phyloP scores from a whole-genome alignment of 345 rosid genomes.

The Trapa incisa region DNA sequence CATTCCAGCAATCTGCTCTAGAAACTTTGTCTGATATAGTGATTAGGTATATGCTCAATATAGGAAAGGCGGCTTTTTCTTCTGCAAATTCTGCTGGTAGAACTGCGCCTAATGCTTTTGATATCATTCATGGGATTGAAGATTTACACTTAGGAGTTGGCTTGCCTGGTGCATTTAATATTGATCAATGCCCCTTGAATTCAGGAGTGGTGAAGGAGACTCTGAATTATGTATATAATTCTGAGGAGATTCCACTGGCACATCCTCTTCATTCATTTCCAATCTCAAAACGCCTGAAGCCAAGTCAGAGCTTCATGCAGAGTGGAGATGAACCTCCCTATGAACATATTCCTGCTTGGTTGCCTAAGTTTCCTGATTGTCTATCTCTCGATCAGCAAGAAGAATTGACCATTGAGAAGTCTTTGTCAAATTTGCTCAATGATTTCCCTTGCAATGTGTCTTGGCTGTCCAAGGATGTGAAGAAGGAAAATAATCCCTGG shows the following conservation, averaged over 20 bases:
- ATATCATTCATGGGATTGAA: slow-evolving; percentile 61
- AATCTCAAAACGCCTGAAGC: slow-evolving; percentile 32
- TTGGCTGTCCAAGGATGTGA: slow-evolving; percentile 19
- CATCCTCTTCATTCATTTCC: slow-evolving; percentile 55
- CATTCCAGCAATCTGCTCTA: slow-evolving; percentile 71
- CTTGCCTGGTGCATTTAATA: slow-evolving; percentile 44
- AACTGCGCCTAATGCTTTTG: slow-evolving; percentile 44
- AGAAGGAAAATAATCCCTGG: slow-evolving; percentile 12
- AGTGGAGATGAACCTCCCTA: slow-evolving; percentile 53
- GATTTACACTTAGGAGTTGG: slow-evolving; percentile 51
- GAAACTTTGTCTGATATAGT: slow-evolving; percentile 47
- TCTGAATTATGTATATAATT: slow-evolving; percentile 41
- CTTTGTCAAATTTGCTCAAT: slow-evolving; percentile 28
- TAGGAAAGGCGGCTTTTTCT: slow-evolving; percentile 46
- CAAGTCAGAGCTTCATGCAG: slow-evolving; percentile 31
- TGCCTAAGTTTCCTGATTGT: slow-evolving; percentile 59
- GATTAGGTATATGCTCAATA: slow-evolving; percentile 31
- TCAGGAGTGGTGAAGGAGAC: slow-evolving; percentile 54
- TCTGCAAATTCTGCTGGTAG: slow-evolving; percentile 62
- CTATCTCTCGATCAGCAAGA: slow-evolving; percentile 17
- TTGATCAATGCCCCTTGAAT: slow-evolving; percentile 44
- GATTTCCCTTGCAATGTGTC: slow-evolving; percentile 24
- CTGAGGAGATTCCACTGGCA: slow-evolving; percentile 48
- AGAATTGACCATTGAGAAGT: slow-evolving; percentile 15
- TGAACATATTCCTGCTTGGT: slow-evolving; percentile 72